Evolutionary conservation across 2,329 filamentous ascomycete genomes (phyloP), one percentile per base, ranked within the genome.

Genomic region (Aspergillus fructus): DNA sequence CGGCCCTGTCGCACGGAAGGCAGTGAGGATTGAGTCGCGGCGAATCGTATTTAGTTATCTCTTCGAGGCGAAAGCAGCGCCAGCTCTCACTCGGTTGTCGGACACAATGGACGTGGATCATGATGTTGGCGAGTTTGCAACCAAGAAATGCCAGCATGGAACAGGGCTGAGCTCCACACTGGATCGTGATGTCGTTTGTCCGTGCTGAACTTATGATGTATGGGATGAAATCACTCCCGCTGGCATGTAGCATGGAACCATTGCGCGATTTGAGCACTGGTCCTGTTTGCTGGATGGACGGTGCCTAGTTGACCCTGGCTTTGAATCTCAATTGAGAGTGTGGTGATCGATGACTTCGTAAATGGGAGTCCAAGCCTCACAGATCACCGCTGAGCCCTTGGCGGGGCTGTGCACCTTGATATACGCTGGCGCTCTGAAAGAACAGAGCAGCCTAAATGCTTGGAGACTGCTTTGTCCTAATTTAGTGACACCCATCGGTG

Each of bases 341-440:
- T 9, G 9, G 27, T 30, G 27, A 30, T 8, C 11, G 34, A 41
- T 40, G 19, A 30, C 27, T 11, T 27, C n/a, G 19, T 45, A 17
- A 27, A 9, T 13, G 24, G 19, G 27, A 27, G 17, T 13, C 17
- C 33, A 23, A 46, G 51, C 42, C 51, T 53, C 50, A 39, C 40
- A 45, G 4, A 34, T 52, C 8, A 39, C 24, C 12, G 37, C 23
- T 30, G 5, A 19, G 33, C 12, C 13, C n/a, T 39, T 47, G 51
- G 51, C 21, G 33, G 42, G 49, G 50, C 50, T 46, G 51, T 53
- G 51, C 47, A 40, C 34, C 27, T 46, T 17, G 30, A 23, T 45
- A 45, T 27, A 24, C 30, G 8, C n/a, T n/a, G 13, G 24, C 12
- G 49, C 17, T 17, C 2, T 13, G 21, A 30, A 37, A 41, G 24